Conservation (phyloP, 345 rosid genomes). For the Excoecaria cochinchinensis region DNA sequence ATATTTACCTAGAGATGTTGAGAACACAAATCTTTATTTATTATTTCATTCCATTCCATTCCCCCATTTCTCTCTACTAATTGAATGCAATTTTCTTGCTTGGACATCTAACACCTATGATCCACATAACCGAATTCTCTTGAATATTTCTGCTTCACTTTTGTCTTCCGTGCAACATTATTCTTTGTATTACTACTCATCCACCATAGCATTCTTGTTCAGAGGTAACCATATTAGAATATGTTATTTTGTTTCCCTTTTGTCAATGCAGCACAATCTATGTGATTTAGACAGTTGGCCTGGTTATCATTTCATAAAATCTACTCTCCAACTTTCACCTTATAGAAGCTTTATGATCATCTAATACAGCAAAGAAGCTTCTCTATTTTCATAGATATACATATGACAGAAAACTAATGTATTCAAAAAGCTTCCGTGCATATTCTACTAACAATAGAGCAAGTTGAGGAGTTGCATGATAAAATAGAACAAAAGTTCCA, state of each 20-base stretch:
- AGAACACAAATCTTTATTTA: not conserved
- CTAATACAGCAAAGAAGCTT: not conserved
- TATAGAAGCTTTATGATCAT: not conserved
- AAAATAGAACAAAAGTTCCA: no score
- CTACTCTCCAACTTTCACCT: not conserved
- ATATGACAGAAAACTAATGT: not conserved
- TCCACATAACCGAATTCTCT: not conserved
- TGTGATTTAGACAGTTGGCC: not conserved
- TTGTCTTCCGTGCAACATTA: not conserved
- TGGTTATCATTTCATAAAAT: not conserved
- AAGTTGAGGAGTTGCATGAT: no score
- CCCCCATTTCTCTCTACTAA: not conserved
- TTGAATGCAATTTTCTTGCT: not conserved
- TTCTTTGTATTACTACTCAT: not conserved
- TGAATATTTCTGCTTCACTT: not conserved
- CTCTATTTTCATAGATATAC: not conserved
- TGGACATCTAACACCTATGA: not conserved
- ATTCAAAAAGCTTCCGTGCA: not conserved
- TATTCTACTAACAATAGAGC: not conserved
- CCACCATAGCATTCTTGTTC: not conserved
- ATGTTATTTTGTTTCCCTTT: not conserved
- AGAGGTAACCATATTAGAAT: not conserved
- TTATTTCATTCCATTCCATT: not conserved
- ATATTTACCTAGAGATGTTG: not conserved
- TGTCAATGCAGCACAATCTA: not conserved